Percentiles rank a stretch among this genome's conserved stretches.
phyloP scores from a whole-genome alignment of 306 rosid genomes.

The Fragaria nilgerrensis region DNA sequence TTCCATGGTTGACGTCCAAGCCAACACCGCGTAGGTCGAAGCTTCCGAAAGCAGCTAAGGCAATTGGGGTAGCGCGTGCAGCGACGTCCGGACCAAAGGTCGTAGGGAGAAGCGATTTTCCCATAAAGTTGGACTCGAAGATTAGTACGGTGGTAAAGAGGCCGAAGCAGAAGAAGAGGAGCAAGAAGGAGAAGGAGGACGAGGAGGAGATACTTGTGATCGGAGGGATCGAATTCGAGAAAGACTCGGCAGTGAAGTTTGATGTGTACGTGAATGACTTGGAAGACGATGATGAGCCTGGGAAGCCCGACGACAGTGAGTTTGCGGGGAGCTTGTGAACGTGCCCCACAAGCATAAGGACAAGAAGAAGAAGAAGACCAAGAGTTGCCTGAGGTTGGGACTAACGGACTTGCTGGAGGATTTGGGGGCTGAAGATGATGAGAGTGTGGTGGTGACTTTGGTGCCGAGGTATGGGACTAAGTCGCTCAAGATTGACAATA shows the following conservation, averaged over 20 bases:
- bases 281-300: slow-evolving; percentile 43
- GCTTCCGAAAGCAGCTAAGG: slow-evolving; percentile 10
- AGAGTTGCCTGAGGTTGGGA: slow-evolving; percentile 47
- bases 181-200: slow-evolving; percentile 42
- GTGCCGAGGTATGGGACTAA: slow-evolving; percentile 56
- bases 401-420: slow-evolving; percentile 67
- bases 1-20: slow-evolving; percentile 55
- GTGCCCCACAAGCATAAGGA: slow-evolving; percentile 55
- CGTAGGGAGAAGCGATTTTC: slow-evolving; percentile 23
- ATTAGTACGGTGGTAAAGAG: slow-evolving; percentile 48
- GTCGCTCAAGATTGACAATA: slow-evolving; percentile 29
- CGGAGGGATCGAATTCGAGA: slow-evolving; percentile 48
- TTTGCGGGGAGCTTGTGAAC: slow-evolving; percentile 74
- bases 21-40: slow-evolving; percentile 43
- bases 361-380: slow-evolving; percentile 31
- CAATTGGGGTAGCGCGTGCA: slow-evolving; percentile 38
- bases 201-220: slow-evolving; percentile 48
- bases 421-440: slow-evolving; percentile 66
- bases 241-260: slow-evolving; percentile 45
- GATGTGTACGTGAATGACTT: slow-evolving; percentile 62
- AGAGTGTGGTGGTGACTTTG: slow-evolving; percentile 57
- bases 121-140: slow-evolving; percentile 37
- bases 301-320: slow-evolving; percentile 44
- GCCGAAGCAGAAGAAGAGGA: slow-evolving; percentile 51
- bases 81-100: slow-evolving; percentile 22